A percentile compares a stretch with the other conserved stretches of the same genome.
These are phyloP conservation scores for Chlorella vulgaris DNA, from an alignment of 139 green algal species.

Conservation along the genomic window DNA sequence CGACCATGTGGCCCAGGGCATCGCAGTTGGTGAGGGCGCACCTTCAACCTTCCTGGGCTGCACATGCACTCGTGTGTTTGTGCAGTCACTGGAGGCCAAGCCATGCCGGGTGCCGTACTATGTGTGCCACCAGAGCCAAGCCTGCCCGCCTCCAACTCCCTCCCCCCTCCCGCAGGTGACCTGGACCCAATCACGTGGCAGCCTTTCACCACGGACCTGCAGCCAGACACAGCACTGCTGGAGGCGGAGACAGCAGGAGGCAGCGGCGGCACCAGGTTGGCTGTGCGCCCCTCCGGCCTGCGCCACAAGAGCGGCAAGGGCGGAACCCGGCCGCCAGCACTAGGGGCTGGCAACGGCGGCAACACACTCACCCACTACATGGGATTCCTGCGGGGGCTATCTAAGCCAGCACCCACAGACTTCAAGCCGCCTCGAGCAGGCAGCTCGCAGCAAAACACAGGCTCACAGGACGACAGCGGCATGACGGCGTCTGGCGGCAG, in stretches of 20 bases:
- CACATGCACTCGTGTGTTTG: not conserved
- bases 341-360: not conserved
- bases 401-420: not conserved
- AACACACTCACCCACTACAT: constrained; percentile 8
- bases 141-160: not conserved
- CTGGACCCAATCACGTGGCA: constrained; percentile 63
- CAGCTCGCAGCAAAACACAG: constrained; percentile 6
- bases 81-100: not conserved
- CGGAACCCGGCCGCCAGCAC: not conserved
- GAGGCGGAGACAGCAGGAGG: not conserved
- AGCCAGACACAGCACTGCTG: constrained; percentile 13
- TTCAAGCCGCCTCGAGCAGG: constrained; percentile 10
- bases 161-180: constrained; percentile 37
- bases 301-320: not conserved
- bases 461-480: constrained; percentile 4
- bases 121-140: not conserved
- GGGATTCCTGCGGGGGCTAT: constrained; percentile 5
- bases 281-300: not conserved
- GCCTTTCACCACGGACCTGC: constrained; percentile 40
- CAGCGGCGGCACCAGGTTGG: not conserved
- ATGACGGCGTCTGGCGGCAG: no score
- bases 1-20: constrained; percentile 53
- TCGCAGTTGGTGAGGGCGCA: constrained; percentile 66
- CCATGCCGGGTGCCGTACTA: not conserved
- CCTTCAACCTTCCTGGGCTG: not conserved